Base-by-base conservation (phyloP, 306 rosid species). In the Glycyrrhiza uralensis region DNA sequence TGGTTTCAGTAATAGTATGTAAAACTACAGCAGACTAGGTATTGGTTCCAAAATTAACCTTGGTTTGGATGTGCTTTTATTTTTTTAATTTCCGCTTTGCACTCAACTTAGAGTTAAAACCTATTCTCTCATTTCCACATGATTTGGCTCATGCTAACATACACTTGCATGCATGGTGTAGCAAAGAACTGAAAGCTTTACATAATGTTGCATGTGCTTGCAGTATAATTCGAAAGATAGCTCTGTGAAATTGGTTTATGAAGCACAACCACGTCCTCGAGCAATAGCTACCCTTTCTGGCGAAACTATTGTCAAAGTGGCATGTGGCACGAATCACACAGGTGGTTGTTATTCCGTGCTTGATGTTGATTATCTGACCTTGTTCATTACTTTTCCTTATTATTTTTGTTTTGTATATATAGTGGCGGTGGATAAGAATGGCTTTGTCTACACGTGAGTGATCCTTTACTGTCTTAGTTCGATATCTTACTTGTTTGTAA, bases 391-490 rank as follows among this genome's bases (percentile, higher is more conserved):
- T 56, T 61, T 17, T n/a, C 47, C 59, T 78, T 67, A 70, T 2
- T 61, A 42, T 42, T 45, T 72, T 76, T 78, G 9, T 72, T 81
- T 81, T 77, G 81, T 56, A 71, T 70, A 42, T 77, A 30, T 71
- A 95, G 99, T 95, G 87, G 97, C 97, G 2, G 96, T 91, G 82
- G 99, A 91, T 85, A 69, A 89, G 74, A 89, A 84, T 75, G 99
- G 99, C 75, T 76, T 35, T 41, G 97, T 91, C 70, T 95, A 91
- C 85, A 91, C 99, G 97, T 91, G 80, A 89, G 99, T 86, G 30
- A 52, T 71, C 56, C 60, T 56, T 54, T 29, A 60, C 56, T 72
- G 39, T 49, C 38, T 15, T 62, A 0, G 41, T 44, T 67, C 29
- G 33, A 7, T 72, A 28, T 57, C 23, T 70, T 70, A 4, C 24